Evolutionary conservation across 2,329 filamentous ascomycete species (phyloP).

Genomic region (Pseudogymnoascus sp.): DNA sequence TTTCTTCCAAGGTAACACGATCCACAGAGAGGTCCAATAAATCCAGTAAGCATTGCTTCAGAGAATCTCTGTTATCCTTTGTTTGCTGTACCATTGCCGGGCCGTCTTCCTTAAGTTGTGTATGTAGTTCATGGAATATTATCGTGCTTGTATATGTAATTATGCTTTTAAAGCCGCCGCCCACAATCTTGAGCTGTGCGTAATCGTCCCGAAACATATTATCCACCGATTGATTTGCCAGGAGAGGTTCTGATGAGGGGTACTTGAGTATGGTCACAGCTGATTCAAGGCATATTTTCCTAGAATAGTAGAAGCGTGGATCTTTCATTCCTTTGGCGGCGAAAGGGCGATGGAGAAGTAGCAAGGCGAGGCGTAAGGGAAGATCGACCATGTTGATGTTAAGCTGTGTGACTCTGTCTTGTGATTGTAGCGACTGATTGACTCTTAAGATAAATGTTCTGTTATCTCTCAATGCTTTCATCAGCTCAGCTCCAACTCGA

Average conservation of each 20-base stretch:
- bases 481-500: slow-evolving; percentile 40
- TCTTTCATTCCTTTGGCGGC: slow-evolving; percentile 36
- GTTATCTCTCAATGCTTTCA: slow-evolving; percentile 26
- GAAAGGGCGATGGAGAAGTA: slow-evolving; percentile 48
- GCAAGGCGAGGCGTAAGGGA: slow-evolving; percentile 47
- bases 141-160: slow-evolving; percentile 35
- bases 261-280: slow-evolving; percentile 27
- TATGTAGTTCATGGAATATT: slow-evolving; percentile 41
- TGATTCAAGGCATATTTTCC: slow-evolving; percentile 41
- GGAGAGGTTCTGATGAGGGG: neutral
- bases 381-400: slow-evolving; percentile 42
- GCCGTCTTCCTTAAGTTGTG: slow-evolving; percentile 38
- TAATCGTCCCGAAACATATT: slow-evolving; percentile 31
- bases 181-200: slow-evolving; percentile 31
- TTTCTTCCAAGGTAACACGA: slow-evolving; percentile 36
- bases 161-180: slow-evolving; percentile 37
- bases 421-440: neutral
- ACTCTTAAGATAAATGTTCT: slow-evolving; percentile 13
- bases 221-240: neutral
- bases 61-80: slow-evolving; percentile 24
- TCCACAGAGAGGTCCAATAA: slow-evolving; percentile 27
- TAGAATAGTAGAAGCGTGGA: slow-evolving; percentile 44
- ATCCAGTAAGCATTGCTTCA: slow-evolving; percentile 29
- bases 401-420: slow-evolving; percentile 8
- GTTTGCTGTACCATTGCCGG: slow-evolving; percentile 28